These are phyloP conservation scores for Diaporthe ampelina DNA, from an alignment of 2,329 filamentous ascomycete species.

Conservation along the genomic window DNA sequence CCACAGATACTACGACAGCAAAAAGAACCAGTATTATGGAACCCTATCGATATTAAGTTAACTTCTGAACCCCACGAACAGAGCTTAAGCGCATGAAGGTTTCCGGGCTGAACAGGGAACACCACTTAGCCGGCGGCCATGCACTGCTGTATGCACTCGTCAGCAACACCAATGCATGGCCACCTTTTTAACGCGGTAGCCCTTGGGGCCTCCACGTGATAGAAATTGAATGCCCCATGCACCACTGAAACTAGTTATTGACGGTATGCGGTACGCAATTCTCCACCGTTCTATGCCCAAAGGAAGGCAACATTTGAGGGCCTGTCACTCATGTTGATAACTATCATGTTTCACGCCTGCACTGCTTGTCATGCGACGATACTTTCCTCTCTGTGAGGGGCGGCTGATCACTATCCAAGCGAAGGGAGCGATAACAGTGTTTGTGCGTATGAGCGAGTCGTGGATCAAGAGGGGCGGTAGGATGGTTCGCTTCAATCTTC, in stretches of 20 bases:
- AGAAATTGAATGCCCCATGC: neutral
- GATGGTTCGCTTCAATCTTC: too few species aligned
- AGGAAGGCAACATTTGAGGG: neutral
- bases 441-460: too few species aligned
- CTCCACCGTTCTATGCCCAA: too few species aligned
- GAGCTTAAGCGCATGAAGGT: neutral
- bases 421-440: neutral
- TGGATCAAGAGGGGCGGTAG: too few species aligned
- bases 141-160: neutral
- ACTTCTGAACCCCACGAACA: neutral
- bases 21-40: neutral
- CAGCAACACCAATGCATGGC: neutral
- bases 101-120: neutral
- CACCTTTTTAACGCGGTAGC: neutral
- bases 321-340: too few species aligned
- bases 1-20: neutral
- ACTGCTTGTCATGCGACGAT: neutral
- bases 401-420: neutral
- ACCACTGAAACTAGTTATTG: neutral
- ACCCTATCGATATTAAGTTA: neutral
- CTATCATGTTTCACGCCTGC: neutral
- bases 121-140: neutral
- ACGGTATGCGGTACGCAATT: too few species aligned
- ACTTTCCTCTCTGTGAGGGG: accelerated
- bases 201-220: neutral